Percentiles rank a stretch among this genome's conserved stretches.
These are phyloP conservation scores for Sclerotinia minor DNA, from an alignment of 2,329 filamentous ascomycete species.

Conservation along the genomic window DNA sequence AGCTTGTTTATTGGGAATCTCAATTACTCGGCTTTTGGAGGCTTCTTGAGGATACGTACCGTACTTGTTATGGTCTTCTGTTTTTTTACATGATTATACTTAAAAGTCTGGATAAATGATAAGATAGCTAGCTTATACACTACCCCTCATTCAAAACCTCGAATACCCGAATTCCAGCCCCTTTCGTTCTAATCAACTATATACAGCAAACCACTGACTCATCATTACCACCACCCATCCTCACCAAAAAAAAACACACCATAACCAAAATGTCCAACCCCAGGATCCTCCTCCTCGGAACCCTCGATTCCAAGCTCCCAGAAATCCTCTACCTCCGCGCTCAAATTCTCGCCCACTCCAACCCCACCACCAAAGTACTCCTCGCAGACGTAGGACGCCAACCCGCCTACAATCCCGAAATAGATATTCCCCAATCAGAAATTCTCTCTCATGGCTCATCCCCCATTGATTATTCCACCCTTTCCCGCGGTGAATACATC, in stretches of 20 bases:
- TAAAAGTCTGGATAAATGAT: background rate
- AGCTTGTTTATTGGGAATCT: no score
- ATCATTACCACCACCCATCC: background rate
- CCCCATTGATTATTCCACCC: constrained; percentile 41
- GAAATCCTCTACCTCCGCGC: constrained; percentile 57
- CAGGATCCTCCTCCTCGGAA: constrained; percentile 57
- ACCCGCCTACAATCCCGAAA: constrained; percentile 46
- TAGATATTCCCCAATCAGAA: constrained; percentile 49
- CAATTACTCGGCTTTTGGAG: no score
- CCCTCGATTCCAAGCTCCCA: constrained; percentile 62
- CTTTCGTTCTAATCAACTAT: background rate
- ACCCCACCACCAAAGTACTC: constrained; percentile 43
- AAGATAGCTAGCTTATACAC: background rate
- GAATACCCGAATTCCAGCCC: no score
- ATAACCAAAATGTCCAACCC: constrained; percentile 39
- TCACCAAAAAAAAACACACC: background rate
- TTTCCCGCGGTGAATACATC: constrained; percentile 57
- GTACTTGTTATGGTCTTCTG: no score
- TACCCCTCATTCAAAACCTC: background rate
- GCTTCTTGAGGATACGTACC: no score
- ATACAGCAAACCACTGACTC: background rate
- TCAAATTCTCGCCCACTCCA: constrained; percentile 42
- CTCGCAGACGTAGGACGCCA: constrained; percentile 58
- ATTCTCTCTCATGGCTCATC: constrained; percentile 44
- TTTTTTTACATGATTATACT: no score